Base-by-base conservation (phyloP, 495 filamentous ascomycete species). In the Aspergillus hancockii region DNA sequence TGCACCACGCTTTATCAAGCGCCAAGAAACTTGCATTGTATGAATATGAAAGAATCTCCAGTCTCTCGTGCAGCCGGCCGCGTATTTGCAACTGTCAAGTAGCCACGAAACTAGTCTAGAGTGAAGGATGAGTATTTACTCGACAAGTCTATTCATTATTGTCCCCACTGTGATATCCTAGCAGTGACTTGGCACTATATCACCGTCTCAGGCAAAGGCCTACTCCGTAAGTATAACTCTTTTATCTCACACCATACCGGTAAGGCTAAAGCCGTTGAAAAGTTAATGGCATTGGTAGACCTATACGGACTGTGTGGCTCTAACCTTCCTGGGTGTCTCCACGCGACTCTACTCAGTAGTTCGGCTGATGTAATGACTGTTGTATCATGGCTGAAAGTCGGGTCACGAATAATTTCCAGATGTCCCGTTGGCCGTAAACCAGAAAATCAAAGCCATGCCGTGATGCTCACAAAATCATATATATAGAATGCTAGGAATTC, bases 401-500 rank as follows among this genome's bases (percentile, higher is more conserved):
- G 10, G 38, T n/a, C 38, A n/a, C n/a, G 12, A 14, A 41, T 3
- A 16, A 41, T 41, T 41, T 18, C n/a, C 1, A 41, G 38, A n/a
- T 16, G 14, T 16, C 38, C 14, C 3, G 38, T 41, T n/a, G 38
- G 38, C 16, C n/a, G 38, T n/a, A 1, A 36, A 36, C 32, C 8
- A 14, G 32, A 5, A 10, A 5, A 36, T 36, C 8, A 14, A 14
- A 10, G 32, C 8, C 4, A 10, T 32, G 4, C 30, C 32, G 9
- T 36, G 32, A 8, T 8, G 32, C 25, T 36, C 3, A 8, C 32
- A 9, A 36, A 36, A 36, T 10, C 9, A 10, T 2, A 36, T 32
- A 38, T 41, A n/a, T 41, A 41, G 38, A 41, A 41, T 41, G 38
- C 38, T n/a, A 41, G 38, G 14, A 41, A 41, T 16, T 41, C 38